A percentile compares a stretch with the other conserved stretches of the same genome.
Conservation (phyloP, 176 grass and related monocot species). For the Puccinellia tenuiflora region DNA sequence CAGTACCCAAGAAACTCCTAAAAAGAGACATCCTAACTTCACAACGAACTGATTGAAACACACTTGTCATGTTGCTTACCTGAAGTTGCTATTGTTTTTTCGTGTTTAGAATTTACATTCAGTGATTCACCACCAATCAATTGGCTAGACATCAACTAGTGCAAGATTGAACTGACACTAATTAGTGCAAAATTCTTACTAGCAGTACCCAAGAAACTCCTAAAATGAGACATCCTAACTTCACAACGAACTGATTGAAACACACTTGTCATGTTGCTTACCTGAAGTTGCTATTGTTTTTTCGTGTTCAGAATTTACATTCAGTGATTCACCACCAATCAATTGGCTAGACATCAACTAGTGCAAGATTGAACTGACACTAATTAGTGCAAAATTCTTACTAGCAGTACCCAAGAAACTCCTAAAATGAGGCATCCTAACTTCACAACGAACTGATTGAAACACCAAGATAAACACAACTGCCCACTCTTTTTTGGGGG, state of each 20-base stretch:
- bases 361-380: neutral
- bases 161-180: neutral
- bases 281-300: neutral
- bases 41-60: no score
- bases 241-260: neutral
- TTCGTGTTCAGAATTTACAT: neutral
- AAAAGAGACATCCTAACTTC: no score
- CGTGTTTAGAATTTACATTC: neutral
- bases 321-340: neutral
- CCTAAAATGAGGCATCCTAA: neutral
- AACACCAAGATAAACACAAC: neutral
- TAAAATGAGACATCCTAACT: neutral
- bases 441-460: neutral
- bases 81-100: neutral
- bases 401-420: neutral
- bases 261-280: neutral
- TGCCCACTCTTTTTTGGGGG: neutral
- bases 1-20: no score
- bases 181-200: neutral
- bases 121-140: neutral
- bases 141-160: neutral
- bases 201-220: neutral
- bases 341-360: neutral
- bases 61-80: no score
- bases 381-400: neutral